These are phyloP conservation scores for Solanum aculeatissimum DNA, from an alignment of 305 asterid genomes.

Conservation along the genomic window DNA sequence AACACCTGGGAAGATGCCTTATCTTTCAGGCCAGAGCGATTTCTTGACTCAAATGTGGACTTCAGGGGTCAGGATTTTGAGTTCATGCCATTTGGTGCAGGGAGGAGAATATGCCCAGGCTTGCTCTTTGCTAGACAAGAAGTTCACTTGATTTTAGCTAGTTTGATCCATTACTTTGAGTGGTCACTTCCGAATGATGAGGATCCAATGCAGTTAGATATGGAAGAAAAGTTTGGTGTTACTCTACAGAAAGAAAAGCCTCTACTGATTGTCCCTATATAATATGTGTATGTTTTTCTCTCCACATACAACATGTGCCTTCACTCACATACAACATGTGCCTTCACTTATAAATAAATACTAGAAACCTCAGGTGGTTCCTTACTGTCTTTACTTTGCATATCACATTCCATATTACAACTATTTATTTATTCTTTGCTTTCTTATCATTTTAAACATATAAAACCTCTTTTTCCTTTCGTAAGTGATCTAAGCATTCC, in stretches of 20 bases:
- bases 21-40: constrained; percentile 12
- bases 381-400: background rate
- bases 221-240: background rate
- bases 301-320: background rate
- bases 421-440: background rate
- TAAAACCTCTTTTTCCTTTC: too few species aligned
- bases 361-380: background rate
- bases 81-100: constrained; percentile 17
- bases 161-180: background rate
- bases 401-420: background rate
- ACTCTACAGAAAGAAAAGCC: background rate
- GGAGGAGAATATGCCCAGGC: constrained; percentile 37
- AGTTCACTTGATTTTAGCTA: background rate
- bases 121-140: background rate
- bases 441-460: background rate
- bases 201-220: background rate
- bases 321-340: too few species aligned
- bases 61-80: constrained; percentile 7
- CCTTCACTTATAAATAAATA: background rate
- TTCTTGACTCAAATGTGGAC: constrained; percentile 7
- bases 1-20: constrained; percentile 9
- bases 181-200: background rate
- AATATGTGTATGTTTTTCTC: background rate
- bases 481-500: too few species aligned
- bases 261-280: background rate